Evolutionary conservation across 2,329 filamentous ascomycete genomes (phyloP).

Genomic region (Trichothecium sympodiale): DNA sequence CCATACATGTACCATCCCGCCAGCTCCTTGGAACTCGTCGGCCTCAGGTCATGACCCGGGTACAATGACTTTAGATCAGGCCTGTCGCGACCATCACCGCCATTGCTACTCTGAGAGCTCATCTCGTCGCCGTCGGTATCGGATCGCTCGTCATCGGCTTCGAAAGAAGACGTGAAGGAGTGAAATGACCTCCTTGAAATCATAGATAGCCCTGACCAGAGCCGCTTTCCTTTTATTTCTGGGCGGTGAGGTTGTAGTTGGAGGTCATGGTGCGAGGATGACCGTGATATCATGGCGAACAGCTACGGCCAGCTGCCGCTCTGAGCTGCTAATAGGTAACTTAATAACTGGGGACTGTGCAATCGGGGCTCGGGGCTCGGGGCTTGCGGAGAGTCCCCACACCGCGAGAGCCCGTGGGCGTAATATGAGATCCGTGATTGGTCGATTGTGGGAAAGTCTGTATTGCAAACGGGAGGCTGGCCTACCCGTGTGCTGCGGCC

Average conservation of each 20-base stretch:
- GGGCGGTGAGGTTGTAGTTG: constrained; percentile 21
- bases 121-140: constrained; percentile 23
- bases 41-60: constrained; percentile 74
- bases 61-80: constrained; percentile 40
- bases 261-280: constrained; percentile 1
- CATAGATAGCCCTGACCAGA: constrained; percentile 38
- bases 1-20: constrained; percentile 93
- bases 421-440: no score
- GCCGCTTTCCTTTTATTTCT: constrained; percentile 27
- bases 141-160: constrained; percentile 60
- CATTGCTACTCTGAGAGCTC: constrained; percentile 24
- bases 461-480: no score
- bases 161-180: constrained; percentile 53
- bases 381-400: no score
- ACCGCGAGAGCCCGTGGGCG: no score
- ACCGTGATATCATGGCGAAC: no score
- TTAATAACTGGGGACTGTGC: no score
- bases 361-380: no score
- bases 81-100: constrained; percentile 14
- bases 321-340: no score
- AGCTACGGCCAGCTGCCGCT: no score
- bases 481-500: no score
- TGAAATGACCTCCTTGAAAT: constrained; percentile 44
- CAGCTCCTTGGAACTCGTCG: constrained; percentile 79
- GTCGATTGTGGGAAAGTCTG: no score